phyloP scores from a whole-genome alignment of 2,329 filamentous ascomycete genomes.

The Sporothrix brunneoviolacea region DNA sequence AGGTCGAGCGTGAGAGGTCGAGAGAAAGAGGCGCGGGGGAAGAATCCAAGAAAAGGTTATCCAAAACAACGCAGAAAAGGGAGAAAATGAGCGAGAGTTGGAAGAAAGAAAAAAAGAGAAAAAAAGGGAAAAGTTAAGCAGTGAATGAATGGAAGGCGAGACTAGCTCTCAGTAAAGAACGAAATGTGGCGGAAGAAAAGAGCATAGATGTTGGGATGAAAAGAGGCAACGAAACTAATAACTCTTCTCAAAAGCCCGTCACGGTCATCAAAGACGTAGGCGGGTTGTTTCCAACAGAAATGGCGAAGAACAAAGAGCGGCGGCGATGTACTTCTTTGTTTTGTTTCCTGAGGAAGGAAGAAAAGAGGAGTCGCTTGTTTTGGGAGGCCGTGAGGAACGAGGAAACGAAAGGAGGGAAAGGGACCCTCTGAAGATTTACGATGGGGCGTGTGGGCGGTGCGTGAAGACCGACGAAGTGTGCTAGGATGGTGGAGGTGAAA shows the following conservation, averaged over 20 bases:
- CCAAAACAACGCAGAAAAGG: background rate
- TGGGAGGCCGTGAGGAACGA: background rate
- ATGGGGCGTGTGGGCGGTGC: slow-evolving; percentile 7
- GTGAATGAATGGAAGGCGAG: slow-evolving; percentile 40
- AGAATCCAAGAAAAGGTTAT: background rate
- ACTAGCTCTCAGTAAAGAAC: slow-evolving; percentile 37
- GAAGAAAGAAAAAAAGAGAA: background rate
- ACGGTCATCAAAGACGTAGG: slow-evolving; percentile 7
- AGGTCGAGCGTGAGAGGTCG: background rate
- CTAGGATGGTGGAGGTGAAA: background rate
- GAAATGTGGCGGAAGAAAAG: slow-evolving; percentile 24
- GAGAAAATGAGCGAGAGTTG: background rate
- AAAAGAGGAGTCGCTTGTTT: background rate
- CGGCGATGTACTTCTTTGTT: slow-evolving; percentile 7
- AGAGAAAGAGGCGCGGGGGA: background rate
- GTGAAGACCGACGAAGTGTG: background rate
- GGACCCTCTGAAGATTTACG: slow-evolving; percentile 16
- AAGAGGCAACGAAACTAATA: background rate
- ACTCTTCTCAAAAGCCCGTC: slow-evolving; percentile 4
- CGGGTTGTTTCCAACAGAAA: background rate
- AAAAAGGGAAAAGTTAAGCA: slow-evolving; percentile 5
- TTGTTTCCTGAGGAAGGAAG: slow-evolving; percentile 7
- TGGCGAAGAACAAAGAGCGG: slow-evolving; percentile 3
- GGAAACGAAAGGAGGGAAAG: background rate
- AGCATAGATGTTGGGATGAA: slow-evolving; percentile 18